Percentiles rank a stretch among this genome's conserved stretches.
Evolutionary conservation across 495 filamentous ascomycete genomes (phyloP).

Genomic region (Daldinia bambusicola): DNA sequence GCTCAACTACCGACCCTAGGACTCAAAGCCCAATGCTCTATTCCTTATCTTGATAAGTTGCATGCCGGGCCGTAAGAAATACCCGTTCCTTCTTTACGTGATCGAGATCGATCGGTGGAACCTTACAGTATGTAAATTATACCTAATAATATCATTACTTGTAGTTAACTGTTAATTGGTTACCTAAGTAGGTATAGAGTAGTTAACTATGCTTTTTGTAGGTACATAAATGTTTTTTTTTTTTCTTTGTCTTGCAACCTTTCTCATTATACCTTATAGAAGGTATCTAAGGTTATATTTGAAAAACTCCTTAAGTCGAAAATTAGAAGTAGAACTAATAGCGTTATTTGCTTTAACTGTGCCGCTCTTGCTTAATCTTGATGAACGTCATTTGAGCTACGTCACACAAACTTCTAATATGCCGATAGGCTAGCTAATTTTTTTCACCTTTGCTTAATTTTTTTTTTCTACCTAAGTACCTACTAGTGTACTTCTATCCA

Average conservation of each 20-base stretch:
- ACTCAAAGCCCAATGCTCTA: neutral
- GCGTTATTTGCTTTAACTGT: neutral
- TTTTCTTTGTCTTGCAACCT: too few species aligned
- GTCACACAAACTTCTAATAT: conserved; percentile 2
- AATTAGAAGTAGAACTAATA: neutral
- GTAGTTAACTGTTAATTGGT: neutral
- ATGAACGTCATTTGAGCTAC: conserved; percentile 8
- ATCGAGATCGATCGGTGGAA: conserved; percentile 38
- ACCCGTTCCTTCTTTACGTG: conserved; percentile 9
- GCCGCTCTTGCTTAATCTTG: neutral
- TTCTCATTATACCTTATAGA: too few species aligned
- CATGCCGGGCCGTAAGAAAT: conserved; percentile 22
- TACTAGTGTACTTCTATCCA: too few species aligned
- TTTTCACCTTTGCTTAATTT: neutral
- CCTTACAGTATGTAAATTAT: conserved; percentile 8
- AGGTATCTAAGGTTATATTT: too few species aligned
- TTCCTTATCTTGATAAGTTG: conserved; percentile 22
- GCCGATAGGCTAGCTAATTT: neutral
- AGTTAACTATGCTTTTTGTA: neutral
- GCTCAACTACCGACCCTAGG: neutral
- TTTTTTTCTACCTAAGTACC: too few species aligned
- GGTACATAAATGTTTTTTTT: neutral
- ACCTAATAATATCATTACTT: neutral
- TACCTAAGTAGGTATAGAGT: neutral
- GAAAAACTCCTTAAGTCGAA: neutral